Base-by-base conservation (phyloP, 2,329 filamentous ascomycete species). In the Grosmannia clavigera region DNA sequence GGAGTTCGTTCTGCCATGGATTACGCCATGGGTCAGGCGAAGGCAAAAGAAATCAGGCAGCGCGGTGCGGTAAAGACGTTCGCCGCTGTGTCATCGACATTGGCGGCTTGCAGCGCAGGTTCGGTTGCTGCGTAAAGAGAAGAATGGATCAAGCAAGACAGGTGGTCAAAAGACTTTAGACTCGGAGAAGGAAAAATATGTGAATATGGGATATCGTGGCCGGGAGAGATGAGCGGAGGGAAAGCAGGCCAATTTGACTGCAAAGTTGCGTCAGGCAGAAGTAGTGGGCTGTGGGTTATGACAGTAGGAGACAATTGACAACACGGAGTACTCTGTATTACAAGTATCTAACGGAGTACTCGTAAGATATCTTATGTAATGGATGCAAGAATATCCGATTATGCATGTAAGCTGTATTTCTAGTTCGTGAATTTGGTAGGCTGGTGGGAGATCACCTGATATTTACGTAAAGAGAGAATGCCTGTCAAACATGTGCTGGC, bases 1-100 rank as follows among this genome's bases (percentile, higher is more conserved):
- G 55, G 55, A 25, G 73, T 83, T 82, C 77, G 81, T 79, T 83
- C 81, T 82, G 81, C 81, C 81, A 84, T 84, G 79, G 78, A 81
- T 81, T 83, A 84, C 81, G 81, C 81, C 81, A 84, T 84, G 73
- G 76, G 79, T 75, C 78, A 60, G 40, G 57, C 57, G 38, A 54
- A 53, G 29, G 40, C 52, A 40, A 27, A 40, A 35, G 48, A n/a
- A 14, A 56, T 56, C 22, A 56, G 54, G 52, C 54, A 43, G 54
- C 58, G 51, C 31, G 3, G 50, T 46, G 35, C 25, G 25, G 40
- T 27, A 22, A n/a, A n/a, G 53, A 43, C 10, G 27, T 22, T 46
- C 33, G 55, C 22, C 40, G 27, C 40, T 48, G 29, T 33, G 38
- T 50, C 38, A 38, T 40, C 54, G 54, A 16, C 54, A 43, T 29